These are phyloP conservation scores for Groenewaldozyma auringiensis DNA, from an alignment of 1,139 yeast species.

Conservation along the genomic window DNA sequence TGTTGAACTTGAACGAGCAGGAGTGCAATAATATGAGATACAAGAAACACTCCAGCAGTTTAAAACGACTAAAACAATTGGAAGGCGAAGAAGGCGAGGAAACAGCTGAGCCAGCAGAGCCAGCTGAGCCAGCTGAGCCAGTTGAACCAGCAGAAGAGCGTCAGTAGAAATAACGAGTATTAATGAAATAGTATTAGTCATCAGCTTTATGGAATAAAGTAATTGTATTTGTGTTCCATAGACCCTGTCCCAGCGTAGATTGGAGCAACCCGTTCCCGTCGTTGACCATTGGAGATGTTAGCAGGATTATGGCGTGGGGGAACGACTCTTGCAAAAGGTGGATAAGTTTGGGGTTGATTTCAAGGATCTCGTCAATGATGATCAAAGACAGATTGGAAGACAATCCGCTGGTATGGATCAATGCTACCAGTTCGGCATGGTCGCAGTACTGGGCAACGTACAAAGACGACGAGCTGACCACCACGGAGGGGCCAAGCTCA, in stretches of 20 bases:
- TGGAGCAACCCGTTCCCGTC: not conserved
- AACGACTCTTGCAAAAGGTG: not conserved
- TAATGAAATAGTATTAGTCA: not conserved
- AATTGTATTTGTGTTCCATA: not conserved
- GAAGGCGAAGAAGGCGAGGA: not conserved
- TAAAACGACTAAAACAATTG: slow-evolving; percentile 19
- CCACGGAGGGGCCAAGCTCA: not conserved
- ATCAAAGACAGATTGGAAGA: not conserved
- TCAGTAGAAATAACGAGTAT: too few species aligned
- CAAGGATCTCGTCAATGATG: not conserved
- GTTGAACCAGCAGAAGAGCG: not conserved
- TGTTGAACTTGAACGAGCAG: slow-evolving; percentile 22
- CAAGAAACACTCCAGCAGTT: slow-evolving; percentile 28
- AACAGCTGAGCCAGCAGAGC: not conserved
- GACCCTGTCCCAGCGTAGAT: not conserved
- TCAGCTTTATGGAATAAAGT: not conserved
- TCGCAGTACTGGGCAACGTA: not conserved
- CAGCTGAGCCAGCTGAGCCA: not conserved
- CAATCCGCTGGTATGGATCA: not conserved
- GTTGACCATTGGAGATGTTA: not conserved
- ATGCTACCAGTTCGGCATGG: not conserved
- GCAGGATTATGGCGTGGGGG: not conserved
- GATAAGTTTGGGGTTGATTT: not conserved
- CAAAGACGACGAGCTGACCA: too few species aligned
- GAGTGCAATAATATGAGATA: slow-evolving; percentile 17